Base-by-base conservation (phyloP, 2,329 filamentous ascomycete species). In the Orbilia javanica region DNA sequence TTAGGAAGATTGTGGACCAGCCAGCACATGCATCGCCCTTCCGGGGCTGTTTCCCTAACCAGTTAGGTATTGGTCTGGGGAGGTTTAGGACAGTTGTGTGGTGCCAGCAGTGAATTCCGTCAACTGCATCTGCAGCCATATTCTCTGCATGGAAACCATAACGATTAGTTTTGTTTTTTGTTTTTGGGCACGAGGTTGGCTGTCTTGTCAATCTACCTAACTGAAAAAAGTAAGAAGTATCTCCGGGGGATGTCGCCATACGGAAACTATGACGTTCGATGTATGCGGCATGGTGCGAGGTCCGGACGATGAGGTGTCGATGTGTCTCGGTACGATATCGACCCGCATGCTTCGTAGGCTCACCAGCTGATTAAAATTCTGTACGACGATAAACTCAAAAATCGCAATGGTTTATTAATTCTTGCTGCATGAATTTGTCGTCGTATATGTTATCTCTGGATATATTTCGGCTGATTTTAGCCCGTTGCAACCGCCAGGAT, bases 251-350 rank as follows among this genome's bases (percentile, higher is more conserved):
- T 57, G 15, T 39, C 52, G 52, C 29, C n/a, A 36, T 36, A 18
- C 22, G n/a, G 52, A 22, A 20, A 15, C 15, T 57, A 34, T 57
- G 52, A 57, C 52, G 52, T 57, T 57, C 18, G 31, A 57, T 57
- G 13, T 39, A 8, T 57, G 31, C 52, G n/a, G 52, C 52, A 57
- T 57, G 52, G 22, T 57, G 39, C 7, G 15, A 44, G 34, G 42
- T 53, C 50, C 18, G 29, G 29, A 66, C 63, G 63, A 66, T 66
- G 63, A 66, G 63, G 44, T 66, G 63, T 36, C 8, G 63, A 66
- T 15, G 31, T 66, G 63, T 36, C 8, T 18, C n/a, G 7, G 29
- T 55, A 55, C 52, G 29, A 55, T 55, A 20, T 34, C 15, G 22
- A 57, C 1, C 36, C 5, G 36, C 36, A 39, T 39, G 36, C 36